Base-by-base conservation (phyloP, 345 rosid species). In the Iberis pinnata region DNA sequence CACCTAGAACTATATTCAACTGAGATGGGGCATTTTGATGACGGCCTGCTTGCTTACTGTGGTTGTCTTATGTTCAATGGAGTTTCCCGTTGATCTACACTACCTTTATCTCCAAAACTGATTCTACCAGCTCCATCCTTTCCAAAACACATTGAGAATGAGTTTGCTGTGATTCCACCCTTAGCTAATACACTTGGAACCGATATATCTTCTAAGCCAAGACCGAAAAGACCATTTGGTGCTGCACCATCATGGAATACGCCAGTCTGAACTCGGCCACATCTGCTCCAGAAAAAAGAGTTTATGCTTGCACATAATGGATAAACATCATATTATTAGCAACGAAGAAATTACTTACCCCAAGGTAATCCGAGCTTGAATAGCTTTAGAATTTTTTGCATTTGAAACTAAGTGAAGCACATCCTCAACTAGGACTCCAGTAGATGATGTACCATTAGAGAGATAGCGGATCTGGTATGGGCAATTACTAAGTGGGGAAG, bases 71-170 rank as follows among this genome's bases (percentile, higher is more conserved):
- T 75, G 60, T 74, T 76, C 71, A 93, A 85, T n/a, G 95, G 87
- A 0, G 99, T 88, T 73, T 80, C 83, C 17, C 82, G 73, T 72
- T 93, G 97, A 63, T 71, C 79, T 25, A 78, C 68, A 67, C 78
- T 88, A 36, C 99, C 97, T 63, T 65, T 74, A 65, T 93, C 99
- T 8, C 99, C 99, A 43, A 93, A 93, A 58, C 72, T 83, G 66
- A 93, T 88, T 77, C 99, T 80, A 49, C 97, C 97, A 24, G 70
- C 18, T 39, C 85, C 90, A 46, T 81, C 87, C 3, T 9, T 15
- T 38, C 83, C 76, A 50, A 93, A 93, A 75, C 99, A 93, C 95
- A 93, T 81, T 49, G 99, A 93, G 67, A 93, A 93, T 9, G 99
- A 93, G 78, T 86, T 78, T 14, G 90, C 61, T 47, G 77, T 61